Evolutionary conservation across 2,329 filamentous ascomycete species (phyloP).

Genomic region (Leptographium procerum): DNA sequence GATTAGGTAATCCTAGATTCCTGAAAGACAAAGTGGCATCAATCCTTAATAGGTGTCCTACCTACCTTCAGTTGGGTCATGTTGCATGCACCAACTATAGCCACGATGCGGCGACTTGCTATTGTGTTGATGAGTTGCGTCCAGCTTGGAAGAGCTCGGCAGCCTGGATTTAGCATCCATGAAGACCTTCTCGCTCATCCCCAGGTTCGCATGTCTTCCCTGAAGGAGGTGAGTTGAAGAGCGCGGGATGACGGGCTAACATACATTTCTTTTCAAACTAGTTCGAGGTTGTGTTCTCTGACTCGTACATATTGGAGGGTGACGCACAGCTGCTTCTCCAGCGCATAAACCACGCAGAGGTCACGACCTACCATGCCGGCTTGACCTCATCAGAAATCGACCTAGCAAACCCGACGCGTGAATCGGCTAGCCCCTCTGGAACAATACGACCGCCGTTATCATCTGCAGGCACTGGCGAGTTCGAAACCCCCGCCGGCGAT

Average conservation of each 20-base stretch:
- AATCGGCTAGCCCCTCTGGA: conserved; percentile 21
- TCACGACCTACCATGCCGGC: conserved; percentile 27
- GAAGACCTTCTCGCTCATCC: conserved; percentile 82
- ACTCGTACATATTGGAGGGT: conserved; percentile 58
- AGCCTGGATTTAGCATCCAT: conserved; percentile 65
- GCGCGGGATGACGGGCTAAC: not conserved
- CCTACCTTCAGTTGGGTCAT: not conserved
- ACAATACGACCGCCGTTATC: not conserved
- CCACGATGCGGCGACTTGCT: conserved; percentile 40
- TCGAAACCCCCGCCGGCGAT: conserved; percentile 18
- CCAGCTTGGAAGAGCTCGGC: conserved; percentile 36
- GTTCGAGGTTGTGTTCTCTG: conserved; percentile 71
- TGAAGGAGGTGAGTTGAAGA: too few species aligned
- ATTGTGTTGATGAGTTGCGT: conserved; percentile 31
- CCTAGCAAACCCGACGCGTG: conserved; percentile 23
- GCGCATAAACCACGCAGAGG: conserved; percentile 18
- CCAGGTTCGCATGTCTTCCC: conserved; percentile 45
- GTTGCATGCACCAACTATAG: conserved; percentile 9
- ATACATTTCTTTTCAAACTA: conserved; percentile 24
- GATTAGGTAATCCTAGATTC: not conserved
- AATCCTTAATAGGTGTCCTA: not conserved
- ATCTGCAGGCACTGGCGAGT: conserved; percentile 15
- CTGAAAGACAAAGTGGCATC: conserved; percentile 2
- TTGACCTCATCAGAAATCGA: conserved; percentile 29
- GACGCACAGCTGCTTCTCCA: conserved; percentile 55